A percentile compares a stretch with the other conserved stretches of the same genome.
phyloP scores from a whole-genome alignment of 2,329 filamentous ascomycete genomes.

The Fusarium nygamai region DNA sequence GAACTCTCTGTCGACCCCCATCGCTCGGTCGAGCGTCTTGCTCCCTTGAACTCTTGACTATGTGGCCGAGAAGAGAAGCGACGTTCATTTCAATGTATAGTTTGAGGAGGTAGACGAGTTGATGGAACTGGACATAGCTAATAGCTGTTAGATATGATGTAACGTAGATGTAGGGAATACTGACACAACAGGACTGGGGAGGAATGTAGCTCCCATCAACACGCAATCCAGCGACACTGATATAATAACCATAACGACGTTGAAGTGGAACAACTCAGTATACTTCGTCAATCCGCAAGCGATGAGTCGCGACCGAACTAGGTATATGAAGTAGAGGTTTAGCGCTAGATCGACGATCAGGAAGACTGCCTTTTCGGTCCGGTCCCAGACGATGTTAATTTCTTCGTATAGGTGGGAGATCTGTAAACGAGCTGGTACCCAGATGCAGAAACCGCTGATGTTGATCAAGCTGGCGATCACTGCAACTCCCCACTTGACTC shows the following conservation, averaged over 20 bases:
- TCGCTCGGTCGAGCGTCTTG: background rate
- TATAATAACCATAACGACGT: slow-evolving; percentile 20
- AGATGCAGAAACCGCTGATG: slow-evolving; percentile 30
- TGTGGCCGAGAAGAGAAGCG: slow-evolving; percentile 14
- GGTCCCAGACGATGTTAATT: slow-evolving; percentile 31
- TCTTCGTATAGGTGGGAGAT: slow-evolving; percentile 21
- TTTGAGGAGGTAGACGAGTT: slow-evolving; percentile 30
- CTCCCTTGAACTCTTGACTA: slow-evolving; percentile 23
- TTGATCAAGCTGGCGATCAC: slow-evolving; percentile 20
- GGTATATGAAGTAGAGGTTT: slow-evolving; percentile 32
- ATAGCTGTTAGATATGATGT: background rate
- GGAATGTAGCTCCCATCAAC: slow-evolving; percentile 30
- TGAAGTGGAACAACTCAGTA: slow-evolving; percentile 19
- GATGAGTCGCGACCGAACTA: slow-evolving; percentile 22
- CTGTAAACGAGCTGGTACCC: slow-evolving; percentile 24
- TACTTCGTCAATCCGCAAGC: slow-evolving; percentile 26
- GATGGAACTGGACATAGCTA: slow-evolving; percentile 33
- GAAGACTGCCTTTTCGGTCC: slow-evolving; percentile 30
- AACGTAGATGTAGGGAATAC: background rate
- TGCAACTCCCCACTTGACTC: slow-evolving; percentile 23
- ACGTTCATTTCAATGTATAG: slow-evolving; percentile 33
- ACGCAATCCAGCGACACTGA: slow-evolving; percentile 24
- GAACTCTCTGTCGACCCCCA: background rate
- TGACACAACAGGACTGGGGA: slow-evolving; percentile 28
- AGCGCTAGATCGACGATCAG: slow-evolving; percentile 20